Percentiles rank a stretch among this genome's conserved stretches.
Evolutionary conservation across 805 yeast genomes (phyloP).

Genomic region (Teunomyces stri): DNA sequence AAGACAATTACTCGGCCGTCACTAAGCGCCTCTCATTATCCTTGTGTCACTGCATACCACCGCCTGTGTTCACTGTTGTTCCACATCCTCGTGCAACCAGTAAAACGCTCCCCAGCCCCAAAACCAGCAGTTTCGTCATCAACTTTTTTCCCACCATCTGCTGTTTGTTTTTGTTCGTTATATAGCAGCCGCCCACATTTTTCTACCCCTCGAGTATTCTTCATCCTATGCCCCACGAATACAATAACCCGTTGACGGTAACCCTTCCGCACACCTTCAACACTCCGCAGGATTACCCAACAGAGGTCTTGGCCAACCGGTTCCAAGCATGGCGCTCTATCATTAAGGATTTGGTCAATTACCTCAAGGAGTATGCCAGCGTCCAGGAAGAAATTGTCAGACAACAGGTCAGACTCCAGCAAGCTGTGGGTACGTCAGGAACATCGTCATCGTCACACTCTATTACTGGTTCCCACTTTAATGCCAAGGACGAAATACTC

Average conservation of each 20-base stretch:
- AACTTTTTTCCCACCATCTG: background rate
- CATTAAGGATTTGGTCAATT: slow-evolving; percentile 68
- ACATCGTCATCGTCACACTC: slow-evolving; percentile 3
- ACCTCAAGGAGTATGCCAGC: slow-evolving; percentile 74
- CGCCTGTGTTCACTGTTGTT: background rate
- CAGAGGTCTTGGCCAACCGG: slow-evolving; percentile 80
- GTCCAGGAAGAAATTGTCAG: slow-evolving; percentile 88
- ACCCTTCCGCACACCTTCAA: slow-evolving; percentile 36
- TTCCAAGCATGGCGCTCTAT: slow-evolving; percentile 85
- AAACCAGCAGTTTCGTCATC: background rate
- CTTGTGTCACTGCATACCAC: background rate
- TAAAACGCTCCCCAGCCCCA: background rate
- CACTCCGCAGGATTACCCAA: slow-evolving; percentile 53
- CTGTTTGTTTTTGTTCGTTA: background rate
- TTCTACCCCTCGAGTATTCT: background rate
- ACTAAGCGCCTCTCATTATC: background rate
- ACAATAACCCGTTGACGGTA: slow-evolving; percentile 38
- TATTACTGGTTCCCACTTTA: slow-evolving; percentile 10
- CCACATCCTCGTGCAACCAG: background rate
- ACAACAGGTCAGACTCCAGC: slow-evolving; percentile 76
- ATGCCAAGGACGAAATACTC: slow-evolving; percentile 27
- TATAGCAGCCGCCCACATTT: background rate
- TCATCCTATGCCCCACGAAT: slow-evolving; percentile 9
- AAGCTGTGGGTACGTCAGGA: slow-evolving; percentile 47
- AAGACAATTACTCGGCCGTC: background rate